phyloP scores from a whole-genome alignment of 805 yeast species.

The Cyberlindnera americana region DNA sequence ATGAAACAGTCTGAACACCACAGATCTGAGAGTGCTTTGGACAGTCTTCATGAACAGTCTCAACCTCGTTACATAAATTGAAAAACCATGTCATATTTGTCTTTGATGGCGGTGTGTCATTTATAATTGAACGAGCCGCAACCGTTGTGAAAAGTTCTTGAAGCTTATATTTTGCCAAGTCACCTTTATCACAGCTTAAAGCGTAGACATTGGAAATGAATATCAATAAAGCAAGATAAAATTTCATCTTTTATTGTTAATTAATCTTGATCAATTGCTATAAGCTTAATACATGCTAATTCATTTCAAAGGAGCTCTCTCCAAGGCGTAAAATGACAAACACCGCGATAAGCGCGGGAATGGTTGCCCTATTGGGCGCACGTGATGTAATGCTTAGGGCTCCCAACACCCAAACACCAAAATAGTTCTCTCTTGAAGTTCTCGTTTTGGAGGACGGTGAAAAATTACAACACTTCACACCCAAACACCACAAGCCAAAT shows the following conservation, averaged over 20 bases:
- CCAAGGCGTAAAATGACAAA: too few relatives aligned
- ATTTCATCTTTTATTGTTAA: background rate
- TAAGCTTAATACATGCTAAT: too few relatives aligned
- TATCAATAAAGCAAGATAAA: constrained; percentile 1
- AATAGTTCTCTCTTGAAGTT: too few relatives aligned
- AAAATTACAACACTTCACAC: constrained; percentile 8
- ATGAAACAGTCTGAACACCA: constrained; percentile 56
- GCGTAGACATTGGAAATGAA: constrained; percentile 5
- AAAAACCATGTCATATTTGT: constrained; percentile 64
- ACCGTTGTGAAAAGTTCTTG: constrained; percentile 42
- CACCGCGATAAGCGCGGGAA: constrained; percentile 11
- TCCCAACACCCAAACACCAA: constrained; percentile 19
- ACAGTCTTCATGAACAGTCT: constrained; percentile 45
- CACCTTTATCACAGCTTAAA: constrained; percentile 22
- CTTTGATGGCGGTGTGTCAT: constrained; percentile 76
- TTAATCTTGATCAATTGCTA: too few relatives aligned
- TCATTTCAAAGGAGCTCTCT: too few relatives aligned
- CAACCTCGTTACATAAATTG: constrained; percentile 57
- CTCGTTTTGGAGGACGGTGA: constrained; percentile 5
- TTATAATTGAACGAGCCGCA: constrained; percentile 36
- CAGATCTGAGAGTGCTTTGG: constrained; percentile 74
- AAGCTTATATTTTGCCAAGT: constrained; percentile 19
- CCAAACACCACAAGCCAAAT: constrained; percentile 2
- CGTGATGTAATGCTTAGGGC: constrained; percentile 1
- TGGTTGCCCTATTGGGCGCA: background rate